A percentile compares a stretch with the other conserved stretches of the same genome.
Evolutionary conservation across 202 grass and related monocot species (phyloP).

Genomic region (Carex arenaria): DNA sequence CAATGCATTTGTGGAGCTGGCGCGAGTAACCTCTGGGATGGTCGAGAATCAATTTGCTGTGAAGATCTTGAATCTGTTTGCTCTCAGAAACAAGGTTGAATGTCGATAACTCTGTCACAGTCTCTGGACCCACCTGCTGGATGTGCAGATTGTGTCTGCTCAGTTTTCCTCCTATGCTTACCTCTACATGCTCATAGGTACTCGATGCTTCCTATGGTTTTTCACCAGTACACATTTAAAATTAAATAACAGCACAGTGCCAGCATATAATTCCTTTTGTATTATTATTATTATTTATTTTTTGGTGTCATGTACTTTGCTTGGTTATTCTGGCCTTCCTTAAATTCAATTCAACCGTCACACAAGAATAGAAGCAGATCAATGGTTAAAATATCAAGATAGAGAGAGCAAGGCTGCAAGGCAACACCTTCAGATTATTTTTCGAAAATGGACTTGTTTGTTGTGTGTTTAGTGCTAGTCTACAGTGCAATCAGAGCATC

Average conservation of each 20-base stretch:
- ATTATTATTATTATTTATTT: no score
- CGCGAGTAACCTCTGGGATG: conserved; percentile 65
- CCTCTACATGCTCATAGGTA: conserved; percentile 78
- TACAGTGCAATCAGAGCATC: no score
- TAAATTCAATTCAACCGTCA: no score
- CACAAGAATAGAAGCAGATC: no score
- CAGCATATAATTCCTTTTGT: no score
- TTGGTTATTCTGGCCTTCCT: no score
- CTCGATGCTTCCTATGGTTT: conserved; percentile 55
- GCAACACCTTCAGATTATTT: no score
- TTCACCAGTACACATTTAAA: not conserved
- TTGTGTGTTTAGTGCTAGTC: no score
- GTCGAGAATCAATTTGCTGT: conserved; percentile 89
- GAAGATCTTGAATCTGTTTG: conserved; percentile 91
- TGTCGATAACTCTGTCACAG: conserved; percentile 60
- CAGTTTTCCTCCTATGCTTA: conserved; percentile 74
- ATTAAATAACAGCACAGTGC: not conserved
- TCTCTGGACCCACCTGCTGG: conserved; percentile 77
- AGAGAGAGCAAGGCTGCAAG: no score
- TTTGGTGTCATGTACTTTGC: no score
- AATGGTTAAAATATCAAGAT: no score
- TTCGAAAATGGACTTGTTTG: no score
- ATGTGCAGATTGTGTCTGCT: conserved; percentile 94
- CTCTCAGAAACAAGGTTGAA: conserved; percentile 72
- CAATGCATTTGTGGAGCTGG: conserved; percentile 91